A percentile compares a stretch with the other conserved stretches of the same genome.
These are phyloP conservation scores for Syncephalastrum monosporum DNA, from an alignment of 371 early-diverging fungal species.

Conservation along the genomic window DNA sequence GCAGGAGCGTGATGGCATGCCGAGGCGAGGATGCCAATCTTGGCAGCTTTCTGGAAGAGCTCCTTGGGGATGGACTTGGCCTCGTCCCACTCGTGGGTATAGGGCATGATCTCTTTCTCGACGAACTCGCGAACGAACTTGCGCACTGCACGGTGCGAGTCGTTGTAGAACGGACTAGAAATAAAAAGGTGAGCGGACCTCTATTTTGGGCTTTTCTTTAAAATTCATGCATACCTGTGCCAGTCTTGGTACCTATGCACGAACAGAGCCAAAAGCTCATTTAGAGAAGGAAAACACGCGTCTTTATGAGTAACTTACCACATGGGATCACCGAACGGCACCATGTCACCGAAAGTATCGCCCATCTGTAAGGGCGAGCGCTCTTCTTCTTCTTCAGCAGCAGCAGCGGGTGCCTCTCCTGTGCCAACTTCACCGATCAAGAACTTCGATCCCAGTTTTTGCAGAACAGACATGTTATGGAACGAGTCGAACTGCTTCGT, in stretches of 20 bases:
- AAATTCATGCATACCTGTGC: slow-evolving; percentile 21
- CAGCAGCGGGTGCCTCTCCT: slow-evolving; percentile 46
- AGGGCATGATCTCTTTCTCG: slow-evolving; percentile 81
- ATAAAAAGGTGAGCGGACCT: slow-evolving; percentile 2
- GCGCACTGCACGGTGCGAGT: slow-evolving; percentile 72
- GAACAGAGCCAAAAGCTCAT: too few relatives aligned
- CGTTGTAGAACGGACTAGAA: slow-evolving; percentile 70
- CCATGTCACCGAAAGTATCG: slow-evolving; percentile 70
- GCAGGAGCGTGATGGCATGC: slow-evolving; percentile 49
- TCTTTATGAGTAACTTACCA: slow-evolving; percentile 41
- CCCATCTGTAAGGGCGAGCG: slow-evolving; percentile 14
- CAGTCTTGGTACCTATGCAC: slow-evolving; percentile 60
- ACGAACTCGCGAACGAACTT: slow-evolving; percentile 72
- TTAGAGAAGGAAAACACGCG: not conserved
- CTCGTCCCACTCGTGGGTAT: slow-evolving; percentile 85
- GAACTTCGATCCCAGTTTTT: slow-evolving; percentile 57
- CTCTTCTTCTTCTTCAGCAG: slow-evolving; percentile 19
- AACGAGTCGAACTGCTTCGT: slow-evolving; percentile 87
- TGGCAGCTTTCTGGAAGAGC: slow-evolving; percentile 70
- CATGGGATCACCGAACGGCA: slow-evolving; percentile 84
- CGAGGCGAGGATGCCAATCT: slow-evolving; percentile 72
- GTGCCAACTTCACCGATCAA: slow-evolving; percentile 61
- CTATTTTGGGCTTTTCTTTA: too few relatives aligned
- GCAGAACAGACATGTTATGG: slow-evolving; percentile 66
- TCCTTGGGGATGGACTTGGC: slow-evolving; percentile 70